These are phyloP conservation scores for Dalbergia cultrata DNA, from an alignment of 306 rosid species.

Conservation along the genomic window DNA sequence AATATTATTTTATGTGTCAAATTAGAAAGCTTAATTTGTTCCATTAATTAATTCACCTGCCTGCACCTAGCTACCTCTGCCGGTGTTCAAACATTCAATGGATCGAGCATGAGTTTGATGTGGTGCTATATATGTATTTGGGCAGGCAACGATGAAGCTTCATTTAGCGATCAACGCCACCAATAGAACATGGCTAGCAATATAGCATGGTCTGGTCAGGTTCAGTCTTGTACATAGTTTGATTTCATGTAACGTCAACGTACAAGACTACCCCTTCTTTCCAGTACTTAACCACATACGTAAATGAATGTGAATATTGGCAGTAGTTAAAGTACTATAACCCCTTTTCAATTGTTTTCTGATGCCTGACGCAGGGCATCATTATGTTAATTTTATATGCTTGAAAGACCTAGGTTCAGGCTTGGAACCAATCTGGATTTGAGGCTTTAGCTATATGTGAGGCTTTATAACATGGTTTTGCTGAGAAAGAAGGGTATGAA, in stretches of 20 bases:
- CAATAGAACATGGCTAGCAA: constrained; percentile 81
- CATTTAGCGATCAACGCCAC: constrained; percentile 63
- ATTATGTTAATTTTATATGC: constrained; percentile 34
- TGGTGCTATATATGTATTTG: constrained; percentile 69
- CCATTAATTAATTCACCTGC: constrained; percentile 21
- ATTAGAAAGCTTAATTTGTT: not conserved
- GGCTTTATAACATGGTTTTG: constrained; percentile 53
- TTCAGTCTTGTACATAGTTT: constrained; percentile 90
- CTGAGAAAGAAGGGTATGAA: constrained; percentile 68
- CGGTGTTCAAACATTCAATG: constrained; percentile 49
- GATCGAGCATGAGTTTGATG: constrained; percentile 55
- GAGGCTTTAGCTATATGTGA: constrained; percentile 41
- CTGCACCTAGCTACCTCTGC: constrained; percentile 40
- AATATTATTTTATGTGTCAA: constrained; percentile 4
- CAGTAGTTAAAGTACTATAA: constrained; percentile 6
- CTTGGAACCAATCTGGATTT: constrained; percentile 48
- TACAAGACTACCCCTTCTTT: constrained; percentile 81
- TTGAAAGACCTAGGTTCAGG: constrained; percentile 51
- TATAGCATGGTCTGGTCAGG: constrained; percentile 72
- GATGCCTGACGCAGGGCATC: constrained; percentile 46
- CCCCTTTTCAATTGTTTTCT: constrained; percentile 2
- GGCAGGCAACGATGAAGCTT: constrained; percentile 74
- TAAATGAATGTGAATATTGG: constrained; percentile 12
- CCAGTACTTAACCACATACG: constrained; percentile 44
- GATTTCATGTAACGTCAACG: constrained; percentile 64